Evolutionary conservation across 108 stramenopile genomes (phyloP).

Genomic region (Cyclotella sp.): DNA sequence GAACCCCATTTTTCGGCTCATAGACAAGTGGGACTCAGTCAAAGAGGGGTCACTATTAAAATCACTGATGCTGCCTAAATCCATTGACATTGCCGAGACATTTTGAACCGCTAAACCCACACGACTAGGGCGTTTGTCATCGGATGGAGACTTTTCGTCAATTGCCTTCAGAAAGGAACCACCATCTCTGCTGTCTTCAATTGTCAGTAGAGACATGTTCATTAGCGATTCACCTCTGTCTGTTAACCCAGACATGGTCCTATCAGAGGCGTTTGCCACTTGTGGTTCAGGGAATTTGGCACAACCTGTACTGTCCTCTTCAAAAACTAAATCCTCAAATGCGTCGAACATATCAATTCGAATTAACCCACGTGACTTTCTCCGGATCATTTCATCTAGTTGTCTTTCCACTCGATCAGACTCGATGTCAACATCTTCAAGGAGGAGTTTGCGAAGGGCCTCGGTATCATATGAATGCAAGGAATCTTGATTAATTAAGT

Average conservation of each 20-base stretch:
- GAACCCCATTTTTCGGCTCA: constrained; percentile 32
- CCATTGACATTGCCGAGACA: constrained; percentile 3
- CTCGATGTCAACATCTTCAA: background rate
- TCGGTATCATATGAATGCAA: background rate
- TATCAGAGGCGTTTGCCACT: background rate
- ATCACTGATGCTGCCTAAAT: background rate
- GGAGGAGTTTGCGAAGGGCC: background rate
- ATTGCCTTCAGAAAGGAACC: background rate
- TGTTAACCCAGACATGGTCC: too few relatives aligned
- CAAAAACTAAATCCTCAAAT: background rate
- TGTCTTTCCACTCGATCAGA: background rate
- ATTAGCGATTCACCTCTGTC: constrained; percentile 32
- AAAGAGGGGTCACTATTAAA: background rate
- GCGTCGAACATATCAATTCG: background rate
- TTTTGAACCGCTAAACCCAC: constrained; percentile 1
- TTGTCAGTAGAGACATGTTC: constrained; percentile 43
- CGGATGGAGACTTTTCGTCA: background rate
- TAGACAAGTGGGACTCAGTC: constrained; percentile 1
- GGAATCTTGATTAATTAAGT: background rate
- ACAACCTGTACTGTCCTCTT: background rate
- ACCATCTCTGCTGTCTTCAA: constrained; percentile 9
- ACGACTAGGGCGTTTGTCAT: constrained; percentile 4
- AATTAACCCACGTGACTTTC: background rate
- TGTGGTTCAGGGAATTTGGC: background rate
- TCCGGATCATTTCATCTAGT: background rate